These are phyloP conservation scores for Lactarius hengduanensis DNA, from an alignment of 768 basidiomycete species.

Conservation along the genomic window DNA sequence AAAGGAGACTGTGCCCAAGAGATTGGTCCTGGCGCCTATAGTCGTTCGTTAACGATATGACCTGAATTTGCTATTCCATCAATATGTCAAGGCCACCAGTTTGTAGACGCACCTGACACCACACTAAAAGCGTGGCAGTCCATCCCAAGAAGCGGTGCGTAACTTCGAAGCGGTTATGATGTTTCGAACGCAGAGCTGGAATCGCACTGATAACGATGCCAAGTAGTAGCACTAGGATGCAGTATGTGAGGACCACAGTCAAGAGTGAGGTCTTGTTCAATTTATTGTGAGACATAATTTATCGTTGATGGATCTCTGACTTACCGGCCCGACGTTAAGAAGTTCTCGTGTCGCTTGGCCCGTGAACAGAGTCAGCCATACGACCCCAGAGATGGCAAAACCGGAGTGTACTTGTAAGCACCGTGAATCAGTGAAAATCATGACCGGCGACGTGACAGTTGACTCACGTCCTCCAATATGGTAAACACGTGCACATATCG, in stretches of 20 bases:
- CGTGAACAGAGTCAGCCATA: constrained; percentile 53
- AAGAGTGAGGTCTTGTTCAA: constrained; percentile 42
- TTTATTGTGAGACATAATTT: constrained; percentile 28
- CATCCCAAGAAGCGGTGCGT: constrained; percentile 59
- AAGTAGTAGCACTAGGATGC: constrained; percentile 47
- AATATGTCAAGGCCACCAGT: neutral
- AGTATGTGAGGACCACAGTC: constrained; percentile 52
- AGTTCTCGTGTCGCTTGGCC: constrained; percentile 52
- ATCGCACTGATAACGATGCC: constrained; percentile 53
- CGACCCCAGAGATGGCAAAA: constrained; percentile 51
- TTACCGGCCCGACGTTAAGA: constrained; percentile 39
- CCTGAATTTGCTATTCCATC: constrained; percentile 33
- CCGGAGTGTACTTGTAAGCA: constrained; percentile 47
- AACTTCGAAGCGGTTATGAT: constrained; percentile 54
- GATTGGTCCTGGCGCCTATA: constrained; percentile 41
- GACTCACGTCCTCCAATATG: constrained; percentile 51
- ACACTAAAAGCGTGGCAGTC: constrained; percentile 51
- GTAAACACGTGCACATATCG: constrained; percentile 54
- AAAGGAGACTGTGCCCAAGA: constrained; percentile 45
- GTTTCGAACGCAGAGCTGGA: constrained; percentile 46
- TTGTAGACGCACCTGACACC: constrained; percentile 46
- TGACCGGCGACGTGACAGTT: neutral
- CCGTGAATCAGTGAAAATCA: neutral
- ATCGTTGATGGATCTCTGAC: constrained; percentile 30
- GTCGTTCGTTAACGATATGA: constrained; percentile 53